phyloP scores from a whole-genome alignment of 441 rosid species.

The Dalechampia spathulata region DNA sequence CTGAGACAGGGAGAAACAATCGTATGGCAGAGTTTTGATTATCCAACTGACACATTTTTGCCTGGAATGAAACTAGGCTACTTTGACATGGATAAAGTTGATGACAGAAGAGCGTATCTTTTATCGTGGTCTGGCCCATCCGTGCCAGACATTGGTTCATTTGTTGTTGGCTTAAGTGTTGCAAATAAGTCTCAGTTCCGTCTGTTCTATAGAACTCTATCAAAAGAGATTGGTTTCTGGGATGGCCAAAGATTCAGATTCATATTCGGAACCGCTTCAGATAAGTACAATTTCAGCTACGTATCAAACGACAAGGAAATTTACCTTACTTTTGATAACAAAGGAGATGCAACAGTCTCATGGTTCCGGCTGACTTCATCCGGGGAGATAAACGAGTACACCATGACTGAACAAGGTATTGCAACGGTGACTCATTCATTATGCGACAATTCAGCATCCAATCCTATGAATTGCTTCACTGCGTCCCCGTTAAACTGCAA shows the following conservation, averaged over 20 bases:
- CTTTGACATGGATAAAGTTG: neutral
- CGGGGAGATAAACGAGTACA: neutral
- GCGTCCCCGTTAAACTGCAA: neutral
- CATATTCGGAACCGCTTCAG: neutral
- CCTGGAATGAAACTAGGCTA: neutral
- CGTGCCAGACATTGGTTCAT: neutral
- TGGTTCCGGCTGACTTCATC: conserved; percentile 1
- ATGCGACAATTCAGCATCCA: neutral
- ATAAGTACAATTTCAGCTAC: conserved; percentile 1
- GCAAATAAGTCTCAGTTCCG: neutral
- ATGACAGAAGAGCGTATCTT: neutral
- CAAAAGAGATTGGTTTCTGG: conserved; percentile 1
- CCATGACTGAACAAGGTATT: neutral
- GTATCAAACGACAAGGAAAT: neutral
- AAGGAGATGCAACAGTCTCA: neutral
- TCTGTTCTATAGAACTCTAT: neutral
- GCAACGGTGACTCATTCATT: neutral
- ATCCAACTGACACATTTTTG: conserved; percentile 1
- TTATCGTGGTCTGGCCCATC: neutral
- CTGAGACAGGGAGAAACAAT: neutral
- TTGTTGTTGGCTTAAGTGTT: neutral
- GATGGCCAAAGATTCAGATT: neutral
- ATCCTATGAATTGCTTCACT: neutral
- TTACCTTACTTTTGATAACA: neutral
- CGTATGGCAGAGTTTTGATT: conserved; percentile 1